phyloP scores from a whole-genome alignment of 805 yeast species.

The Starmera caribaea region DNA sequence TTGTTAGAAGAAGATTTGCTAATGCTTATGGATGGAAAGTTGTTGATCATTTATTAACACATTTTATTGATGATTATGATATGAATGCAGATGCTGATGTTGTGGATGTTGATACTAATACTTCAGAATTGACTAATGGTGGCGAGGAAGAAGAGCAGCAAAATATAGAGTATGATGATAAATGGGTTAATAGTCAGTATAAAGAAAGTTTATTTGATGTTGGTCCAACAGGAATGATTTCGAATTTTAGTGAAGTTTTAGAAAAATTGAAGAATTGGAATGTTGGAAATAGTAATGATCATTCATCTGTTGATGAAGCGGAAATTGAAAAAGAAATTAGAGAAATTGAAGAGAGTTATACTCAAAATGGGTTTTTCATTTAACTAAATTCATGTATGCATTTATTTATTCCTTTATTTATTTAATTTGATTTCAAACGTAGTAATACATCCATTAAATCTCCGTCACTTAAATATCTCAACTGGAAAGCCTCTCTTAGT shows the following conservation, averaged over 20 bases:
- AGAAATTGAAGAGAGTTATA: not conserved
- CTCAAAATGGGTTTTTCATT: no score
- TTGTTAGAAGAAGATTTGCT: constrained; percentile 61
- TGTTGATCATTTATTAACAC: constrained; percentile 58
- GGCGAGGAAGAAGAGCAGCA: not conserved
- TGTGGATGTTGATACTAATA: constrained; percentile 3
- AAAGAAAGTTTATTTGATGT: constrained; percentile 31
- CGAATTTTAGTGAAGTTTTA: constrained; percentile 52
- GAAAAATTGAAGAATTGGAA: constrained; percentile 31
- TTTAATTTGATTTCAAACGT: constrained; percentile 16
- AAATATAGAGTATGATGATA: constrained; percentile 16
- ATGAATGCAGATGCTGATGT: constrained; percentile 8
- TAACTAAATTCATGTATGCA: no score
- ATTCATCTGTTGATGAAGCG: not conserved
- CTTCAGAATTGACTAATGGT: no score
- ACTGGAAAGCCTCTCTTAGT: constrained; percentile 12
- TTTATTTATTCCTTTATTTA: no score
- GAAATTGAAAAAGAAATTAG: not conserved
- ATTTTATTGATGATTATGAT: constrained; percentile 30
- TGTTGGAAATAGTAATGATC: constrained; percentile 1
- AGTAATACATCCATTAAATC: constrained; percentile 28
- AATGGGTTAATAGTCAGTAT: constrained; percentile 41
- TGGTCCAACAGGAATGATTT: constrained; percentile 65
- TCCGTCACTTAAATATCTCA: constrained; percentile 18
- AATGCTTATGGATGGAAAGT: constrained; percentile 86